These are phyloP conservation scores for Leccinum fallax DNA, from an alignment of 1,284 basidiomycete species.

Conservation along the genomic window DNA sequence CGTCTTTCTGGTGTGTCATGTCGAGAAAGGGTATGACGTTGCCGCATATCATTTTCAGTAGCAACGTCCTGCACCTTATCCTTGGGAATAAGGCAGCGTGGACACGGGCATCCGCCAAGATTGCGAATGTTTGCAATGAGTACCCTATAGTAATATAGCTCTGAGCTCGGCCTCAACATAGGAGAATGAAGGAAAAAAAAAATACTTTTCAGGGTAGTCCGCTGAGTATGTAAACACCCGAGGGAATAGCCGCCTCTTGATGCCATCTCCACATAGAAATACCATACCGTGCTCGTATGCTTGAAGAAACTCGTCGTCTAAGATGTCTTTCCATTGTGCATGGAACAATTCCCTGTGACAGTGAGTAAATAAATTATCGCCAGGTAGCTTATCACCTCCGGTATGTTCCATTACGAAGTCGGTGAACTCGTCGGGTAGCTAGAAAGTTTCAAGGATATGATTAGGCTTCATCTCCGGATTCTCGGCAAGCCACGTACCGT, in stretches of 20 bases:
- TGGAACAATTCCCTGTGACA: background rate
- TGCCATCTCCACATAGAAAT: background rate
- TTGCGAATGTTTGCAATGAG: background rate
- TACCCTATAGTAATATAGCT: background rate
- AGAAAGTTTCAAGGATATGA: background rate
- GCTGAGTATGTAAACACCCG: background rate
- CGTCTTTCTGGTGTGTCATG: background rate
- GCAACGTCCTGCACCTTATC: background rate
- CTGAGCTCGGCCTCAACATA: background rate
- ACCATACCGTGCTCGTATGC: background rate
- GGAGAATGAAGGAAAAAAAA: background rate
- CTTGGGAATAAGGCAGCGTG: background rate
- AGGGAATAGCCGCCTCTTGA: background rate
- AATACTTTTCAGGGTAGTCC: background rate
- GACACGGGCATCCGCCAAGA: background rate
- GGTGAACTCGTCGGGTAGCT: background rate
- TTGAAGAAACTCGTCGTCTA: background rate
- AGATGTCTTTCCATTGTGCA: background rate
- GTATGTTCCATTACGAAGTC: background rate
- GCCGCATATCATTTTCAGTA: background rate
- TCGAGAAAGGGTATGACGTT: background rate
- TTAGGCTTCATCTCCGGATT: background rate
- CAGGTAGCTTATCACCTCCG: background rate
- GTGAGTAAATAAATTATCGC: background rate
- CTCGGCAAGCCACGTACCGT: background rate